These are phyloP conservation scores for Epithele typhae DNA, from an alignment of 768 basidiomycete genomes.

Conservation along the genomic window DNA sequence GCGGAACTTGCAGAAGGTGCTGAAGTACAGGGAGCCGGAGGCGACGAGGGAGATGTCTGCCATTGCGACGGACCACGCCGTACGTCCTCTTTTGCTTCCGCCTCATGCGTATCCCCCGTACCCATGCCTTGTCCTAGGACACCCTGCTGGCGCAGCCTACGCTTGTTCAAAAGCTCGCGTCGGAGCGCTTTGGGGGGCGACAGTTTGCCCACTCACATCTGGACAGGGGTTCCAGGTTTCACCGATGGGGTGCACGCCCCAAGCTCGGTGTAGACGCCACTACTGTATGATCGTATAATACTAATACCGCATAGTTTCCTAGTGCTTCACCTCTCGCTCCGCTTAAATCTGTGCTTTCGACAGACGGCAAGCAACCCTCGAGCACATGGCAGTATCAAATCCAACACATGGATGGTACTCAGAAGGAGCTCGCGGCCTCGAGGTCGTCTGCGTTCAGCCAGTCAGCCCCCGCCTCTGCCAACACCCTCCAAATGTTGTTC, in stretches of 20 bases:
- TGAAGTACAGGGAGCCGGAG: constrained; percentile 50
- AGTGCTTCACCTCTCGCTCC: background rate
- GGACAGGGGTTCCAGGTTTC: constrained; percentile 49
- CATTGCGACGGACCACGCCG: constrained; percentile 64
- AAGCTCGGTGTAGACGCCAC: constrained; percentile 28
- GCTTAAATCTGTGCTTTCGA: background rate
- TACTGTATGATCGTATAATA: constrained; percentile 18
- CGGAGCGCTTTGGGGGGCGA: background rate
- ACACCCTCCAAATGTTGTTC: constrained; percentile 39
- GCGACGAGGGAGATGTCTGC: constrained; percentile 45
- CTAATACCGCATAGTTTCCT: constrained; percentile 2
- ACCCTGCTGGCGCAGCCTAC: constrained; percentile 61
- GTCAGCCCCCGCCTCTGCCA: constrained; percentile 41
- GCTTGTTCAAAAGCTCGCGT: no score
- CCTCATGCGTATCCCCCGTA: background rate
- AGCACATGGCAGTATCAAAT: background rate
- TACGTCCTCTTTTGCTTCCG: constrained; percentile 34
- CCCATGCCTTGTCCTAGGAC: constrained; percentile 40
- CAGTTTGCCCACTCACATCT: constrained; percentile 11
- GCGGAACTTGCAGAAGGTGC: constrained; percentile 71
- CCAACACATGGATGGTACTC: background rate
- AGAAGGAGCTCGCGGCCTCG: constrained; percentile 12
- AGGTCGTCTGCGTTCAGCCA: constrained; percentile 51
- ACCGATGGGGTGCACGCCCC: constrained; percentile 47
- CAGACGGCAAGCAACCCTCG: background rate